Base-by-base conservation (phyloP, 2,329 filamentous ascomycete species). In the Fusarium hainanense region DNA sequence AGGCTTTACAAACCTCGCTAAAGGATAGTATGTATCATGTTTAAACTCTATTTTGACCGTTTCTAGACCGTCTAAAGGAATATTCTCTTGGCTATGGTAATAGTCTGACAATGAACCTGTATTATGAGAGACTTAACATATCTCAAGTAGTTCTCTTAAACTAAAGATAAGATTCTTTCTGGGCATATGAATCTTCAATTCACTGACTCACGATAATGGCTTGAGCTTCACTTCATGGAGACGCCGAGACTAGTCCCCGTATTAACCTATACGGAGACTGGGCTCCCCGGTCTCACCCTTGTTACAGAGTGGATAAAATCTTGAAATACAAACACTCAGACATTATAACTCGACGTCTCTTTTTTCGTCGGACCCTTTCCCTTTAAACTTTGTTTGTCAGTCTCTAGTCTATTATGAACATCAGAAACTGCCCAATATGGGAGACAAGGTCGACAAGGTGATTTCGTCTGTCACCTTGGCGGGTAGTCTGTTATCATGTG, bases 391-490 rank as follows among this genome's bases (percentile, higher is more conserved):
- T 25, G 25, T 51, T 37, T 30, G 23, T n/a, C 20, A 41, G 30
- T n/a, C n/a, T n/a, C 37, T 54, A 52, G 23, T 66, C 30, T 54
- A 52, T 20, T 66, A 66, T 66, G 63, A 47, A 23, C 25, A 18
- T 20, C 13, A 27, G 9, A 28, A 25, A 30, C 25, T 41, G 44
- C 25, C 37, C 51, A 66, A 37, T 27, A 72, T 72, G 70, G 50
- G 47, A 43, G 49, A 42, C 8, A 59, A 69, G 50, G 58, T 63
- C 21, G 66, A 68, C 40, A 72, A 51, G 58, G 49, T 57, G n/a
- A 54, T 74, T 34, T 69, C 72, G 9, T 68, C 63, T 34, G 61
- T 74, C 37, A 74, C 72, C 21, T 51, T 74, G 54, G 63, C 60
- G n/a, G 72, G 70, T n/a, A 74, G 70, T 47, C 7, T 60, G 14